These are phyloP conservation scores for Naumovozyma baii DNA, from an alignment of 805 yeast species.

Conservation along the genomic window DNA sequence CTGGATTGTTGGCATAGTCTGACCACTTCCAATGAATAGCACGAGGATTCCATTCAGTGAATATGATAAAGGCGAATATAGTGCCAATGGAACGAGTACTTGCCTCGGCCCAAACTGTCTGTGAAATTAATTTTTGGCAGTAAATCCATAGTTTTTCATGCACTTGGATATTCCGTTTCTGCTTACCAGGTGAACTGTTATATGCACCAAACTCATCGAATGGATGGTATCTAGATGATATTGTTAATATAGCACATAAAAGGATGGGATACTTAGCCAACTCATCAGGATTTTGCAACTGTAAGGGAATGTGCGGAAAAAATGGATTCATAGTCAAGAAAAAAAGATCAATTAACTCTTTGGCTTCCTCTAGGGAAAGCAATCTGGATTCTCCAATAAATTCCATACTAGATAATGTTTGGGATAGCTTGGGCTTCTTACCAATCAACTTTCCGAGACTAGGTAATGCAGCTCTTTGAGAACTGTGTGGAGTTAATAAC, in stretches of 20 bases:
- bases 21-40: slow-evolving; percentile 85
- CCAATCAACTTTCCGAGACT: slow-evolving; percentile 27
- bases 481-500: slow-evolving; percentile 16
- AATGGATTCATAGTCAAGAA: slow-evolving; percentile 79
- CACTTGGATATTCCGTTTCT: slow-evolving; percentile 42
- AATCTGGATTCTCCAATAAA: slow-evolving; percentile 46
- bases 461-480: slow-evolving; percentile 21
- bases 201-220: slow-evolving; percentile 33
- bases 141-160: slow-evolving; percentile 80
- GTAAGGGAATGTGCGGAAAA: slow-evolving; percentile 77
- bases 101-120: slow-evolving; percentile 91
- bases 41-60: slow-evolving; percentile 93
- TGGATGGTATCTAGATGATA: slow-evolving; percentile 68
- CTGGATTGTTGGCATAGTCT: slow-evolving; percentile 66
- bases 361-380: slow-evolving; percentile 55
- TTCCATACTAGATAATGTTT: slow-evolving; percentile 47
- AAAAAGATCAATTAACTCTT: slow-evolving; percentile 46
- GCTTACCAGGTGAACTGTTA: slow-evolving; percentile 23
- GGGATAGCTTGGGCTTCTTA: slow-evolving; percentile 29
- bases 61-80: slow-evolving; percentile 68
- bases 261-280: slow-evolving; percentile 74
- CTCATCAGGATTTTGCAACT: slow-evolving; percentile 53
- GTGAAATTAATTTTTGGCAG: slow-evolving; percentile 71
- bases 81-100: slow-evolving; percentile 82
- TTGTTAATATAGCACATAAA: slow-evolving; percentile 69